Conservation (phyloP, 805 yeast genomes). For the Grigorovia yakushimaensis region DNA sequence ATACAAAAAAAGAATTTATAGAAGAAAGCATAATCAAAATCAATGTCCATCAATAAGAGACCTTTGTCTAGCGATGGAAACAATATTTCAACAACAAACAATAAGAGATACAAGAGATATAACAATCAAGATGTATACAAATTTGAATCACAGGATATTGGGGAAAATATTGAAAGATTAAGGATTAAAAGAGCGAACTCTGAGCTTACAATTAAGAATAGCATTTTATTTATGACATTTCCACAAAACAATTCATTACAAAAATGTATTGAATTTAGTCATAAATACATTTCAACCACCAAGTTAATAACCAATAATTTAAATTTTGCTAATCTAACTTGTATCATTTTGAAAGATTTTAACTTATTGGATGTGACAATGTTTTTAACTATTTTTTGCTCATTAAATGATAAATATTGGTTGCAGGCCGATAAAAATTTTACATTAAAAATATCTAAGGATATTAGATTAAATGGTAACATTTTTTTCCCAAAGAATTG, state of each 20-base stretch:
- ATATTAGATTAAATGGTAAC: constrained; percentile 9
- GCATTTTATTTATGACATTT: constrained; percentile 11
- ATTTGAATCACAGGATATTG: constrained; percentile 17
- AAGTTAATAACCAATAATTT: constrained; percentile 10
- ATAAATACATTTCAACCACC: constrained; percentile 11
- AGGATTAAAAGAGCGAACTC: constrained; percentile 7
- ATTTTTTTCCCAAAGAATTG: constrained; percentile 13
- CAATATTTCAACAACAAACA: background rate
- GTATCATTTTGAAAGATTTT: constrained; percentile 10
- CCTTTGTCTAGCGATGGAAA: background rate
- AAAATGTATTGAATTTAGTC: constrained; percentile 10
- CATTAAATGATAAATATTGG: constrained; percentile 11
- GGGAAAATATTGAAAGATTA: constrained; percentile 18
- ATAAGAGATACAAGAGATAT: constrained; percentile 2
- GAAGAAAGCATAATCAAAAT: background rate
- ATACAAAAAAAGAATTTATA: too few species aligned
- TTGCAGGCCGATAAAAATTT: constrained; percentile 5
- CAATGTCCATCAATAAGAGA: constrained; percentile 1
- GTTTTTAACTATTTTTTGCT: constrained; percentile 11
- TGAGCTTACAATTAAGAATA: constrained; percentile 9
- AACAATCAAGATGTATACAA: background rate
- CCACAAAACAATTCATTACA: constrained; percentile 3
- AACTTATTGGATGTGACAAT: constrained; percentile 17
- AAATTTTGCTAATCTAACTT: constrained; percentile 7
- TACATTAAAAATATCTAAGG: constrained; percentile 10